These are phyloP conservation scores for Xylaria scruposa DNA, from an alignment of 495 filamentous ascomycete genomes.

Conservation along the genomic window DNA sequence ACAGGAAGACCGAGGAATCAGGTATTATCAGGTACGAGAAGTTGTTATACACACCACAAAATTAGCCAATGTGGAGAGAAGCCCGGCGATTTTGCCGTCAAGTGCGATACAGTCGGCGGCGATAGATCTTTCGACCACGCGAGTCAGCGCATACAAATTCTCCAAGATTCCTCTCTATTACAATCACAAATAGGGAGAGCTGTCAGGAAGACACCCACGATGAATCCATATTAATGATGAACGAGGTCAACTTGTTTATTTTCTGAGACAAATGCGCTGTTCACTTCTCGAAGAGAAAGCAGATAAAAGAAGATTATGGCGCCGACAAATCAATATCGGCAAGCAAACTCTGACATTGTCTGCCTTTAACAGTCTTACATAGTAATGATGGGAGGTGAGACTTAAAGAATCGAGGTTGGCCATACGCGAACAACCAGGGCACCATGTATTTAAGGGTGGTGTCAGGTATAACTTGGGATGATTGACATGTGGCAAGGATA, in stretches of 20 bases:
- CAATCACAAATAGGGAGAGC: neutral
- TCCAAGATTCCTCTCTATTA: slow-evolving; percentile 18
- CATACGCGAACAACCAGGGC: neutral
- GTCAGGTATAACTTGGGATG: neutral
- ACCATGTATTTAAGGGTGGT: slow-evolving; percentile 2
- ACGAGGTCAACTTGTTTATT: neutral
- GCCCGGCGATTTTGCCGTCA: slow-evolving; percentile 43
- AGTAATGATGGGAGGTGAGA: neutral
- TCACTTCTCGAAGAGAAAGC: neutral
- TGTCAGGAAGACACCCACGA: slow-evolving; percentile 9
- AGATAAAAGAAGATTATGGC: neutral
- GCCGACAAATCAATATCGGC: neutral
- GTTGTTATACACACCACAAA: slow-evolving; percentile 30
- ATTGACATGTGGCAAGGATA: neutral
- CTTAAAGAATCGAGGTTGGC: neutral
- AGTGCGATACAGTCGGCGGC: slow-evolving; percentile 50
- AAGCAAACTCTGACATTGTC: slow-evolving; percentile 10
- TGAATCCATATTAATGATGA: slow-evolving; percentile 20
- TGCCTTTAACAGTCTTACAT: neutral
- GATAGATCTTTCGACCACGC: slow-evolving; percentile 47
- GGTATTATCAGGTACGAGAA: too few relatives aligned
- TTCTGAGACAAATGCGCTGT: neutral
- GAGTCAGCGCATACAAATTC: slow-evolving; percentile 34
- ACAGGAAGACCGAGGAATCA: neutral
- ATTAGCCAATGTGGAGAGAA: slow-evolving; percentile 36